phyloP scores from a whole-genome alignment of 768 basidiomycete species.

The Mycena venus region DNA sequence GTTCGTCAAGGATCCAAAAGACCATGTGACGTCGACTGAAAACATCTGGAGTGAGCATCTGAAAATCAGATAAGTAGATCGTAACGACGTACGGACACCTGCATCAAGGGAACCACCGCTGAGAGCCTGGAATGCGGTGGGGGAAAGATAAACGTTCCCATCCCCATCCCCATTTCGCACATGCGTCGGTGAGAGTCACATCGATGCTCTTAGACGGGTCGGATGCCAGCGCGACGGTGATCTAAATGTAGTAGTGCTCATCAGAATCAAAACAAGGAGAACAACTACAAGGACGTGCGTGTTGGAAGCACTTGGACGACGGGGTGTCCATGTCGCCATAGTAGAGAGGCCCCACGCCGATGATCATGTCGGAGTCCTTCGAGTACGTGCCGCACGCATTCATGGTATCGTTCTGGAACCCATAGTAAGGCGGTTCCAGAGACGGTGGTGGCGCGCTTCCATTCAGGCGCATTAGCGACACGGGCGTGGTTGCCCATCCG shows the following conservation, averaged over 20 bases:
- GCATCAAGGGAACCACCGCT: conserved; percentile 28
- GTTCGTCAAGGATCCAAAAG: conserved; percentile 18
- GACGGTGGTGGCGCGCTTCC: conserved; percentile 23
- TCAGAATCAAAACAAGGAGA: not conserved
- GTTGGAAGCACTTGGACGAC: conserved; percentile 30
- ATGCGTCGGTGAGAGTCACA: conserved; percentile 34
- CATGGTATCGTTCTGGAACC: conserved; percentile 34
- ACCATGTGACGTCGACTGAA: conserved; percentile 34
- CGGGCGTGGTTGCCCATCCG: conserved; percentile 28
- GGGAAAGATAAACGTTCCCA: conserved; percentile 31
- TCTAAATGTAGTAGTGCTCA: conserved; percentile 6
- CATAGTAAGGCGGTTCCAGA: conserved; percentile 32
- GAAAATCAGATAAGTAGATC: not conserved
- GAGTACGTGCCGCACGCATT: conserved; percentile 33
- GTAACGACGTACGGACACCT: conserved; percentile 27
- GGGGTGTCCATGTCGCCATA: conserved; percentile 28
- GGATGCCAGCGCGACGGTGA: conserved; percentile 32
- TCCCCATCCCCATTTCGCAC: conserved; percentile 22
- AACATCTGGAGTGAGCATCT: conserved; percentile 2
- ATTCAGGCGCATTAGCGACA: not conserved
- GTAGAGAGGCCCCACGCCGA: conserved; percentile 30
- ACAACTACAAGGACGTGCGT: conserved; percentile 4
- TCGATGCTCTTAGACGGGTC: conserved; percentile 29
- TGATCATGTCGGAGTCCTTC: conserved; percentile 35
- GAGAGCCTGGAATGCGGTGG: conserved; percentile 33